phyloP scores from a whole-genome alignment of 2,329 filamentous ascomycete genomes.

The Akanthomyces muscarius region DNA sequence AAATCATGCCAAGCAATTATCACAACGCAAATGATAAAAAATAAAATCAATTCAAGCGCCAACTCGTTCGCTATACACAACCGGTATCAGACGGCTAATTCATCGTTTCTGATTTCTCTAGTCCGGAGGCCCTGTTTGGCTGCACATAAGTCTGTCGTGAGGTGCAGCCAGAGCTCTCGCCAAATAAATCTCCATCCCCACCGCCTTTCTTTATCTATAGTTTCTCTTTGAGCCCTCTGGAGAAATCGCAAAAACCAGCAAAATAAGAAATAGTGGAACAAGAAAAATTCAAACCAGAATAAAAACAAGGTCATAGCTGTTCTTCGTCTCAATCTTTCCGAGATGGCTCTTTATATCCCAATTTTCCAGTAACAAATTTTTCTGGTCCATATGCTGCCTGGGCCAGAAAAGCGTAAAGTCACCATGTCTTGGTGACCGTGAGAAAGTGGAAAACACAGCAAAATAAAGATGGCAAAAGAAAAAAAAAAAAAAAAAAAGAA shows the following conservation, averaged over 20 bases:
- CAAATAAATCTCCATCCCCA: background rate
- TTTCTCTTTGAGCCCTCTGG: slow-evolving; percentile 6
- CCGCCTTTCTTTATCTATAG: slow-evolving; percentile 12
- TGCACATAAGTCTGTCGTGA: slow-evolving; percentile 10
- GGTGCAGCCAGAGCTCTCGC: slow-evolving; percentile 1
- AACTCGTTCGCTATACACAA: slow-evolving; percentile 8
- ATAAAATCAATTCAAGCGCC: slow-evolving; percentile 1
- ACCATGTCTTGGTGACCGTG: background rate
- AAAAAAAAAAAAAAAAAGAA: slow-evolving; percentile 14
- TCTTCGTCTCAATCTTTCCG: slow-evolving; percentile 11
- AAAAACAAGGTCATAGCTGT: slow-evolving; percentile 10
- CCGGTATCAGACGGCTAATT: background rate
- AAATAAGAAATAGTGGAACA: slow-evolving; percentile 13
- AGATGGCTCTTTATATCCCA: background rate
- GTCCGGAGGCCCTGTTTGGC: background rate
- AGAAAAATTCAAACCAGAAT: background rate
- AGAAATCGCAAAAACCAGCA: slow-evolving; percentile 3
- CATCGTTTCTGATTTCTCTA: slow-evolving; percentile 1
- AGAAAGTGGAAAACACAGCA: slow-evolving; percentile 4
- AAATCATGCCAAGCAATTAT: background rate
- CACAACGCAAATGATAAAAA: background rate
- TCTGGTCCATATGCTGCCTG: slow-evolving; percentile 12
- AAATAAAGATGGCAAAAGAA: slow-evolving; percentile 9
- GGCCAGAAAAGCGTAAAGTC: slow-evolving; percentile 8
- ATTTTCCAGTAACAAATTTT: slow-evolving; percentile 14